Percentiles rank a stretch among this genome's conserved stretches.
phyloP scores from a whole-genome alignment of 2,329 filamentous ascomycete genomes.

The Phaeosphaeriaceae sp. region DNA sequence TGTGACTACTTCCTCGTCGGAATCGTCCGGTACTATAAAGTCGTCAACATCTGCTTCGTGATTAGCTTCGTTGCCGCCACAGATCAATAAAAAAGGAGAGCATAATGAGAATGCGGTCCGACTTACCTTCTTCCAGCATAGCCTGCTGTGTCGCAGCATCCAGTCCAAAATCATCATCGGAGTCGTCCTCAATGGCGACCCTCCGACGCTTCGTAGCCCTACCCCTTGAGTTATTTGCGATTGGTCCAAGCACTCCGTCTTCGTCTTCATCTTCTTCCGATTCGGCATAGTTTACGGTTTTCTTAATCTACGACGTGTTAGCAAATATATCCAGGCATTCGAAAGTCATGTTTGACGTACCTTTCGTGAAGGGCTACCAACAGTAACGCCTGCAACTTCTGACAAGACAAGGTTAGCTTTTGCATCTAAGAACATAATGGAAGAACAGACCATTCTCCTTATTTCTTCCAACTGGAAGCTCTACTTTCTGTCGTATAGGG shows the following conservation, averaged over 20 bases:
- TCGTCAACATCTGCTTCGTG: slow-evolving; percentile 73
- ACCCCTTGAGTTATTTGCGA: slow-evolving; percentile 53
- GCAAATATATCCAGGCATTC: background rate
- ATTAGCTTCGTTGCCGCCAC: background rate
- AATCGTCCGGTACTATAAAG: slow-evolving; percentile 87
- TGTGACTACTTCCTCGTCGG: slow-evolving; percentile 68
- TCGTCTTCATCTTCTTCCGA: slow-evolving; percentile 74
- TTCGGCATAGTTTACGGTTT: slow-evolving; percentile 80
- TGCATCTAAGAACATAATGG: slow-evolving; percentile 46
- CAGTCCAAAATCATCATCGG: slow-evolving; percentile 71
- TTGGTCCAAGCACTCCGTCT: slow-evolving; percentile 70
- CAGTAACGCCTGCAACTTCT: slow-evolving; percentile 55
- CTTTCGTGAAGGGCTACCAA: slow-evolving; percentile 81
- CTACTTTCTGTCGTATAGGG: slow-evolving; percentile 69
- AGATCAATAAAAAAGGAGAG: slow-evolving; percentile 27
- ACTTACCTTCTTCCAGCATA: slow-evolving; percentile 60
- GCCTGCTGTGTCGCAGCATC: slow-evolving; percentile 63
- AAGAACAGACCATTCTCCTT: slow-evolving; percentile 59
- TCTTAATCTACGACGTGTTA: slow-evolving; percentile 60
- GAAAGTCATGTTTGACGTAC: slow-evolving; percentile 53
- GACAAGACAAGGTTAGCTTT: slow-evolving; percentile 51
- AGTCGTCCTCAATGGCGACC: slow-evolving; percentile 67
- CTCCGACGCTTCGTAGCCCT: slow-evolving; percentile 64
- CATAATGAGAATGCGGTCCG: background rate
- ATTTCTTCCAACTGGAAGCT: slow-evolving; percentile 56